Evolutionary conservation across 371 early-diverging fungal species (phyloP), one percentile per base, ranked within the genome.

Genomic region (Rhizopus delemar): DNA sequence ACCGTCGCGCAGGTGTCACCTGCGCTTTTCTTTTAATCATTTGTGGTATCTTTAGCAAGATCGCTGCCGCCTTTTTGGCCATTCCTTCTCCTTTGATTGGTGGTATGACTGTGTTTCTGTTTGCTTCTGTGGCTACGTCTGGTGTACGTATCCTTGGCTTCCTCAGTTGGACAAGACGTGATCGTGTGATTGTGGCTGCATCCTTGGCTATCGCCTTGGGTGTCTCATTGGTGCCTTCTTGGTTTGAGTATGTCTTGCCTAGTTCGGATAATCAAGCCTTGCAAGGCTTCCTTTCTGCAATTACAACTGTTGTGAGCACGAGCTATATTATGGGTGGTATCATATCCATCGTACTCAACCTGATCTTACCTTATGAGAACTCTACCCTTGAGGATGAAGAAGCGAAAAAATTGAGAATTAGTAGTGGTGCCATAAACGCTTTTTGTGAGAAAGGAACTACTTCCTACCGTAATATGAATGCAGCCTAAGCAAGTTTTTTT

Each of bases 81-180:
- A 72, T 82, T 11, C 85, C 85, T 2, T 63, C 71, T 9, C 70
- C 83, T 5, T 70, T 84, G 41, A 74, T 82, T 12, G 81, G 83
- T 12, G 83, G 83, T 29, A 84, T 85, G 85, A 79, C 84, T 1
- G 76, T 81, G 0, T 85, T 83, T 46, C 51, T 85, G 29, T 85
- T 85, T 62, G 68, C 83, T 4, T 80, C 74, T n/a, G 85, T 85
- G 0, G 78, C 78, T 8, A 77, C 81, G 5, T 81, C 86, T 4
- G 86, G 86, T 46, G 72, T 85, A 29, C 78, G 85, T 54, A 85
- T 85, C 32, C 60, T 85, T 6, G 74, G 82, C 11, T 81, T 78
- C 62, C 41, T 84, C 38, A 67, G 75, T 4, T 85, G 86, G 86
- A 81, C 83, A 8, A 75, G 86, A n/a, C 78, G 86, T 16, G 84